Percentiles rank a stretch among this genome's conserved stretches.
Conservation (phyloP, 2,329 filamentous ascomycete species). For the Trichophyton verrucosum region DNA sequence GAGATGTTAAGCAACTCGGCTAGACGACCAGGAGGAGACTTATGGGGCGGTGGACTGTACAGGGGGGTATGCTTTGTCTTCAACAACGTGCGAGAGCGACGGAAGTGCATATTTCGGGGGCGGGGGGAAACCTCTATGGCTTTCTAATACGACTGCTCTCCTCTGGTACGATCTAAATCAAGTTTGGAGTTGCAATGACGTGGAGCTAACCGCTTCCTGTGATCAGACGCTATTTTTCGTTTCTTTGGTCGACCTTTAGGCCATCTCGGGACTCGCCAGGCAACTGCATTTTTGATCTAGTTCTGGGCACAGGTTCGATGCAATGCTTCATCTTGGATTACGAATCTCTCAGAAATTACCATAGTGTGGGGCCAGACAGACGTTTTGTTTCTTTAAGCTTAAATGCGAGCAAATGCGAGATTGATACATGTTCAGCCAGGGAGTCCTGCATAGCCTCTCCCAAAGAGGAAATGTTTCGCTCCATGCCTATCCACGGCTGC, state of each 20-base stretch:
- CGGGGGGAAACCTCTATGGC: too few relatives aligned
- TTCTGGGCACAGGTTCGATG: background rate
- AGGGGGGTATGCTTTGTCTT: background rate
- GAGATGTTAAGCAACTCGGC: background rate
- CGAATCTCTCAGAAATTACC: background rate
- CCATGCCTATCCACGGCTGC: background rate
- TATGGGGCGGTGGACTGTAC: background rate
- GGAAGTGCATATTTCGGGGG: too few relatives aligned
- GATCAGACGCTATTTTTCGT: background rate
- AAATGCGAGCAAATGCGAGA: conserved; percentile 2
- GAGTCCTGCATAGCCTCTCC: background rate
- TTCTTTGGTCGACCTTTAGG: background rate
- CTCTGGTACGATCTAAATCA: background rate
- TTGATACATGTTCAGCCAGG: background rate
- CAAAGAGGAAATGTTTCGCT: background rate
- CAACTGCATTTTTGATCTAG: background rate
- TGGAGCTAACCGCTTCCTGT: background rate
- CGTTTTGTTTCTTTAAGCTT: background rate
- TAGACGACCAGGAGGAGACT: background rate
- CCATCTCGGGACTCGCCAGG: background rate
- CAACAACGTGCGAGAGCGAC: too few relatives aligned
- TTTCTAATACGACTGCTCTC: too few relatives aligned
- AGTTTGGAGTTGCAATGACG: background rate
- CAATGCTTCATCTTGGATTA: background rate
- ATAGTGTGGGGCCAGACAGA: background rate